phyloP scores from a whole-genome alignment of 345 rosid species.

The Toxicodendron radicans region DNA sequence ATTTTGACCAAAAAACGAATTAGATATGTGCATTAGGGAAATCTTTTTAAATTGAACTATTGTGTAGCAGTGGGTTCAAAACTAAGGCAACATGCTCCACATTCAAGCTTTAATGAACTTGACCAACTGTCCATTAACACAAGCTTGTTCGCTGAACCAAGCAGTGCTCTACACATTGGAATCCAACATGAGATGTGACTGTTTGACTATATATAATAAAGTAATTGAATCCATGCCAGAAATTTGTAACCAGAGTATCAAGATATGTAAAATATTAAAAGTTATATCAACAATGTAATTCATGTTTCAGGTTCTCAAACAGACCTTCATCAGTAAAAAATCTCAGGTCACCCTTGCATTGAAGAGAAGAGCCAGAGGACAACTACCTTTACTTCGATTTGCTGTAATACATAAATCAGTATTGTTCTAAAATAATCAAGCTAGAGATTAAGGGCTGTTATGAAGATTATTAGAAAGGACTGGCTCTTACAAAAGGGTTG shows the following conservation, averaged over 20 bases:
- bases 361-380: not conserved
- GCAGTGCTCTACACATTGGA: conserved; percentile 9
- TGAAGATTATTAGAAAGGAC: no score
- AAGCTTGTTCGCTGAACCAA: conserved; percentile 3
- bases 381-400: not conserved
- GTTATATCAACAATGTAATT: not conserved
- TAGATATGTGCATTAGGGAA: not conserved
- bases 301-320: not conserved
- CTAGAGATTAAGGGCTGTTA: not conserved
- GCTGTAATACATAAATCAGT: not conserved
- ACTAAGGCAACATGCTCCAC: not conserved
- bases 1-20: not conserved
- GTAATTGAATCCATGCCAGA: not conserved
- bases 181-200: conserved; percentile 2
- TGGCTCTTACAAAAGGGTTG: not conserved
- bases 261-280: not conserved
- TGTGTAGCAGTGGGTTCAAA: not conserved
- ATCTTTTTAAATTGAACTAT: not conserved
- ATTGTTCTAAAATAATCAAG: not conserved
- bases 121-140: not conserved
- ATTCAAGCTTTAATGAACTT: not conserved
- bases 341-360: not conserved
- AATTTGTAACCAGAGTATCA: not conserved
- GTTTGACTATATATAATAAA: not conserved
- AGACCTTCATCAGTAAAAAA: not conserved